Evolutionary conservation across 768 basidiomycete species (phyloP), one percentile per base, ranked within the genome.

Genomic region (Tricholoma saponaceum): DNA sequence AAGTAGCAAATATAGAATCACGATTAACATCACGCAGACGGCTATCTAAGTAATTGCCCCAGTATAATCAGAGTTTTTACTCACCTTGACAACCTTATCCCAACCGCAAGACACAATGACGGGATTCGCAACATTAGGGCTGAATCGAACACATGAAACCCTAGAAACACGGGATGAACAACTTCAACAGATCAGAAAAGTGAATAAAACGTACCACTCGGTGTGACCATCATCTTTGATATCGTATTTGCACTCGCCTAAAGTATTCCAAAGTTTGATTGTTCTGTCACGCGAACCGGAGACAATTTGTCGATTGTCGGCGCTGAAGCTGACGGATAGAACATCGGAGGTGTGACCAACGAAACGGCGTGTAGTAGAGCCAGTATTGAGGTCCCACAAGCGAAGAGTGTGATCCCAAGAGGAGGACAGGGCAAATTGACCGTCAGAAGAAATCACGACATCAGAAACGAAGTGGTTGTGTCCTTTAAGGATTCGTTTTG

Each of bases 371-470:
- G 97, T 98, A 60, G 97, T 99, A 64, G 82, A 75, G 58, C 97
- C 97, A 51, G 90, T 98, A 86, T 98, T 98, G 60, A 99, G 85
- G 77, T 99, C 97, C 97, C 97, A 99, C 60, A 99, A 88, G 70
- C 97, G 92, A 68, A 99, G 90, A 37, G 97, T 98, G 81, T 98
- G 96, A 80, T 99, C 97, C 97, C 97, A 98, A 43, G 96, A 98
- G 37, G 97, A 91, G 62, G 97, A 98, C 60, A 99, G 89, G 47
- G 97, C 96, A 75, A 98, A 98, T 79, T 98, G 96, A 69, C 97
- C 97, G 73, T 99, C 97, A 59, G 96, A 97, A 59, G 96, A 98
- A 74, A 98, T 95, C 68, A 97, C 96, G 66, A 98, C 92, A 71
- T 98, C 95, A 39, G 95, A 98, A 58, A 98, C 95, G 72, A 98